Base-by-base conservation (phyloP, 1,284 basidiomycete genomes). In the Trichosporon asahii region DNA sequence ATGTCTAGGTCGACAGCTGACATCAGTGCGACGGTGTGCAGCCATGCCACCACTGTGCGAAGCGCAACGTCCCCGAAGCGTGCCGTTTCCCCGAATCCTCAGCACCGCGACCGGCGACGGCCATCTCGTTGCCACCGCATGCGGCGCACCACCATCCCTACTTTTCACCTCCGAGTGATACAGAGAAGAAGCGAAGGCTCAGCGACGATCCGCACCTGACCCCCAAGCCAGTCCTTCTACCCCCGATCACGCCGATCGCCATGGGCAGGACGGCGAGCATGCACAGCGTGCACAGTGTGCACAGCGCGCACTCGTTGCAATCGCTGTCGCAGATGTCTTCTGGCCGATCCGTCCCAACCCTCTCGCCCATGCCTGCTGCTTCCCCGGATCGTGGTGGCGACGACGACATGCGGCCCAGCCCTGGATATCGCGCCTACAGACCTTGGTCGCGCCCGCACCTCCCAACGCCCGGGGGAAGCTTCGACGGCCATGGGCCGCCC, bases 1-100 rank as follows among this genome's bases (percentile, higher is more conserved):
- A n/a, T n/a, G n/a, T n/a, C n/a, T n/a, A n/a, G n/a, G n/a, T n/a
- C n/a, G n/a, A n/a, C 5, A 44, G 40, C 65, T 64, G 53, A 67
- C 66, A 15, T 21, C 68, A 76, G 76, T 77, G 76, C 64, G 73
- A 77, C 68, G 73, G 76, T n/a, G 37, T 69, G 9, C 57, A 66
- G 27, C 75, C 76, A 2, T 77, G 76, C 40, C 71, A 70, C 31
- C 74, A 75, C 67, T 77, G 76, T 64, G 60, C 72, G 0, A 76
- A 76, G 64, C 69, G 76, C 67, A 72, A 72, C 35, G 73, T 75
- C 27, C 37, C 21, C 15, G 67, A 72, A 14, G 63, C 67, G 3
- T 75, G 74, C 37, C 49, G 60, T 8, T 75, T 72, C 60, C 74
- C 74, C 29, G 70, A 73, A 21, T 29, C 61, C 3, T 61, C 57